Percentiles rank a stretch among this genome's conserved stretches.
Conservation (phyloP, 2,329 filamentous ascomycete genomes). For the Microsporum canis region DNA sequence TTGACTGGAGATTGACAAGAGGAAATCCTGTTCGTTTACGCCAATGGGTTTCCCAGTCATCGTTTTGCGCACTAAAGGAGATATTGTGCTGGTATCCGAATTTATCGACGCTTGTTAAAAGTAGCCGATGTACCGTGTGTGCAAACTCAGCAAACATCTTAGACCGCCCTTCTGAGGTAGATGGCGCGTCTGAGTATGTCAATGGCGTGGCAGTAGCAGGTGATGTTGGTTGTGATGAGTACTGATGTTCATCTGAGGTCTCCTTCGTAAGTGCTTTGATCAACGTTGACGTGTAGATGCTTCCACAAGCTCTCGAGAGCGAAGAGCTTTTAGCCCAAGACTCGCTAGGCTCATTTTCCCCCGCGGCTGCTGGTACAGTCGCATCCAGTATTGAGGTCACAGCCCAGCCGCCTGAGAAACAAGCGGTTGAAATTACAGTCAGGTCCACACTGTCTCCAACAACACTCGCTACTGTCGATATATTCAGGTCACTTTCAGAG, state of each 20-base stretch:
- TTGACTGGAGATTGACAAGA: slow-evolving; percentile 11
- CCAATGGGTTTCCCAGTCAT: slow-evolving; percentile 14
- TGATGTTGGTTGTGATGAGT: not conserved
- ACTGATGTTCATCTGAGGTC: not conserved
- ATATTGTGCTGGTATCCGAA: slow-evolving; percentile 6
- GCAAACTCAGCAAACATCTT: slow-evolving; percentile 7
- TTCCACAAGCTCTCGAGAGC: slow-evolving; percentile 3
- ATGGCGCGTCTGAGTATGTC: not conserved
- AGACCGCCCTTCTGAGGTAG: slow-evolving; percentile 8
- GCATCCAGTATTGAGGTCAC: slow-evolving; percentile 7
- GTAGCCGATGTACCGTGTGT: not conserved
- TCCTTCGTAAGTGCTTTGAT: slow-evolving; percentile 4
- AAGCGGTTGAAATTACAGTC: slow-evolving; percentile 8
- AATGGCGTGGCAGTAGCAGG: not conserved
- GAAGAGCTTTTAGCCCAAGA: slow-evolving; percentile 6
- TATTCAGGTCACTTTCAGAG: not conserved
- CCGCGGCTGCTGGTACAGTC: slow-evolving; percentile 3
- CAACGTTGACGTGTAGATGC: slow-evolving; percentile 6
- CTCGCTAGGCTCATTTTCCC: not conserved
- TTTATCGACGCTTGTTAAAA: not conserved
- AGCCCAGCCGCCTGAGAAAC: slow-evolving; percentile 8
- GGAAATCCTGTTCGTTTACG: slow-evolving; percentile 12
- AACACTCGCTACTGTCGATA: slow-evolving; percentile 1
- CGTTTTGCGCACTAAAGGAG: slow-evolving; percentile 15
- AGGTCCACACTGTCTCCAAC: slow-evolving; percentile 1